Evolutionary conservation across 257 asterid species (phyloP).

Genomic region (Datura wrightii): DNA sequence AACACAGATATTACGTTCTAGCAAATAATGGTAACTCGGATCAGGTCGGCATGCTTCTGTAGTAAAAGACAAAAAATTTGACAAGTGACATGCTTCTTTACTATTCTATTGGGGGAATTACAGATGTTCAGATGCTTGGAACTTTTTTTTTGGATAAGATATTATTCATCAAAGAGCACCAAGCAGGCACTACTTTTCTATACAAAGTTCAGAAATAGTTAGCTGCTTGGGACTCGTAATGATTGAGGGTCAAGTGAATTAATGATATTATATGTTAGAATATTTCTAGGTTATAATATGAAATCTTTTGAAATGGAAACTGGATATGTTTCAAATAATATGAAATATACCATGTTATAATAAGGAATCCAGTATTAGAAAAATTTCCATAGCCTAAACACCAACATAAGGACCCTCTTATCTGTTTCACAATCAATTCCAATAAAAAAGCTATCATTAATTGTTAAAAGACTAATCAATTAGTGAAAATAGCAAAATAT

Average conservation of each 20-base stretch:
- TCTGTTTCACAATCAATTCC: not conserved
- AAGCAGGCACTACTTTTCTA: not conserved
- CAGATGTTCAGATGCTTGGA: not conserved
- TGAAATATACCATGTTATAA: not conserved
- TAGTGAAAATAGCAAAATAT: not conserved
- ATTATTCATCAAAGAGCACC: slow-evolving; percentile 17
- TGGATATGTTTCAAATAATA: not conserved
- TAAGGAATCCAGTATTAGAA: not conserved
- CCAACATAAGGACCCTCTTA: slow-evolving; percentile 6
- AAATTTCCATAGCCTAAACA: not conserved
- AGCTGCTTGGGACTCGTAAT: not conserved
- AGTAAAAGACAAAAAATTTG: not conserved
- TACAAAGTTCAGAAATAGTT: slow-evolving; percentile 22
- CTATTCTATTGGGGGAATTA: not conserved
- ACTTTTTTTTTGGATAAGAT: not conserved
- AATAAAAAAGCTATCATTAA: not conserved
- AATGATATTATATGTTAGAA: slow-evolving; percentile 5
- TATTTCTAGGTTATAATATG: not conserved
- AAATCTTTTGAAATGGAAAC: not conserved
- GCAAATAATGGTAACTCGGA: slow-evolving; percentile 21
- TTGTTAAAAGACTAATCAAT: not conserved
- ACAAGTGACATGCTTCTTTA: slow-evolving; percentile 3
- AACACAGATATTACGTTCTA: not conserved
- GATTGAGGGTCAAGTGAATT: slow-evolving; percentile 9
- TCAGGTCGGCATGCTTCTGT: not conserved